Conservation (phyloP, 2,329 filamentous ascomycete genomes). For the Emydomyces testavorans region DNA sequence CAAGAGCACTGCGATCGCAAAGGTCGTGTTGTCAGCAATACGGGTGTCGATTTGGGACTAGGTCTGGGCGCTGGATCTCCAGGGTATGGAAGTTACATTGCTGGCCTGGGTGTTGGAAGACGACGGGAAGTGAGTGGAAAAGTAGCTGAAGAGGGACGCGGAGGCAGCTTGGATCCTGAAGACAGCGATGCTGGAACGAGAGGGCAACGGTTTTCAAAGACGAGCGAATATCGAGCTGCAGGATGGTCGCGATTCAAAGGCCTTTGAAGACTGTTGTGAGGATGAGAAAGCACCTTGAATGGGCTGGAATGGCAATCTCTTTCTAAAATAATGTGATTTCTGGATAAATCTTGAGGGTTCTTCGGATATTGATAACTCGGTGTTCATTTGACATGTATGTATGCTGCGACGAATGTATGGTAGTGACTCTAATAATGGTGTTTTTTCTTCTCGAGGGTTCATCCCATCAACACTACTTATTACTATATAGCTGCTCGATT, state of each 20-base stretch:
- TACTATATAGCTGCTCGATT: too few relatives aligned
- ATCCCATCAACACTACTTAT: too few relatives aligned
- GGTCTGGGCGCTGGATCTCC: conserved; percentile 22
- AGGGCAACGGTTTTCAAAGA: neutral
- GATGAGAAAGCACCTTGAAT: too few relatives aligned
- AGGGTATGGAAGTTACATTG: conserved; percentile 34
- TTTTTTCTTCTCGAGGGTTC: neutral
- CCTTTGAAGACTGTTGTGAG: conserved; percentile 24
- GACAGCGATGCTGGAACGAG: neutral
- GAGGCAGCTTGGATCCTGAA: conserved; percentile 16
- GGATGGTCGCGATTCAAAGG: conserved; percentile 40
- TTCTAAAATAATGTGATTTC: neutral
- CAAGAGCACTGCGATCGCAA: conserved; percentile 29
- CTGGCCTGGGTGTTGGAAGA: conserved; percentile 35
- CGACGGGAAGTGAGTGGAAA: conserved; percentile 39
- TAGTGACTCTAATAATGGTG: neutral
- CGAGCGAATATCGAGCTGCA: conserved; percentile 27
- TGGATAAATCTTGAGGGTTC: neutral
- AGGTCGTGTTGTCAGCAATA: conserved; percentile 36
- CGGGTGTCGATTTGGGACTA: conserved; percentile 28
- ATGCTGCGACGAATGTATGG: neutral
- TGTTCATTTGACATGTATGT: neutral
- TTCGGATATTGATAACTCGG: neutral
- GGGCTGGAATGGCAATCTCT: too few relatives aligned
- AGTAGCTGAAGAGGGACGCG: conserved; percentile 37